Conservation (phyloP, 73 alveolate species). For the Tetrahymena elliotti region DNA sequence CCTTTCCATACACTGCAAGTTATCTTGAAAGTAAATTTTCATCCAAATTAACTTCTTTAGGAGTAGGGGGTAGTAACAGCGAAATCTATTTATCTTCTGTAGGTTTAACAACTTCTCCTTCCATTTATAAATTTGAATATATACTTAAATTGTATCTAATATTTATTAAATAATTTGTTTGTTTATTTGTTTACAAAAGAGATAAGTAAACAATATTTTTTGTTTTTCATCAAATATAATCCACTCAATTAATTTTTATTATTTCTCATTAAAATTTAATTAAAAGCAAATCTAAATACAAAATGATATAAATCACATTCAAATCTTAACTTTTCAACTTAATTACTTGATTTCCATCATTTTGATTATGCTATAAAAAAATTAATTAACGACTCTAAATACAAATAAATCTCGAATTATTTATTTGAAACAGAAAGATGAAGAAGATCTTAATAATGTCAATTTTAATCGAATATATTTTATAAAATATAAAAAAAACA, state of each 20-base stretch:
- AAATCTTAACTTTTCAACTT: neutral
- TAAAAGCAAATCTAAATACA: neutral
- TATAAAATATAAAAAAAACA: no score
- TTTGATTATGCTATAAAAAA: no score
- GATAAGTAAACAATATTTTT: neutral
- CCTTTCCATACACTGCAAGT: conserved; percentile 38
- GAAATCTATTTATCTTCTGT: neutral
- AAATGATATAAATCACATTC: neutral
- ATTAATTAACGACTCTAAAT: neutral
- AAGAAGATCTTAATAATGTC: no score
- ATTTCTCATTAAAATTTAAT: neutral
- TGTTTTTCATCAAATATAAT: neutral
- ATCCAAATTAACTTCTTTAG: conserved; percentile 6
- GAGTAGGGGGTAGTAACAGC: neutral
- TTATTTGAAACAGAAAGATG: no score
- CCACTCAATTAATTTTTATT: neutral
- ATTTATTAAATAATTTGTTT: neutral
- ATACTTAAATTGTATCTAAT: no score
- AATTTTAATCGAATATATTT: no score
- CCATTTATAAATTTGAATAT: neutral
- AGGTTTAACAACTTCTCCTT: neutral
- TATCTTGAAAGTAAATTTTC: conserved; percentile 35
- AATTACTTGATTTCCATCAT: no score
- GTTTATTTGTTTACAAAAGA: neutral
- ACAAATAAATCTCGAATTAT: no score